phyloP scores from a whole-genome alignment of 1,284 basidiomycete genomes.

The Ustanciosporium gigantosporum region DNA sequence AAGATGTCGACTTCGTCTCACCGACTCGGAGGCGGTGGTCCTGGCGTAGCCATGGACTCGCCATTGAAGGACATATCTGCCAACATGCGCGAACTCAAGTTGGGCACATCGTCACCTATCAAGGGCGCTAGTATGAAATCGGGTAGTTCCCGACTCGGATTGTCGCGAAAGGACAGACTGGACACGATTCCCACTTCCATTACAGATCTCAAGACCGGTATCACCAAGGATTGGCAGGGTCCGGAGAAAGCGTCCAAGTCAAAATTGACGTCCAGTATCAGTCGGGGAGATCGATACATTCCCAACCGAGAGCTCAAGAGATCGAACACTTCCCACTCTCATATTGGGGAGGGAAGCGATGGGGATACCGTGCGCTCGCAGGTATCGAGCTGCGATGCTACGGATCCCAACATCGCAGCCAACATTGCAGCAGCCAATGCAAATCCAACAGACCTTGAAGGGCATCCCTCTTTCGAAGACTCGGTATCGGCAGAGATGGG shows the following conservation, averaged over 20 bases:
- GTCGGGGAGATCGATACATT: constrained; percentile 57
- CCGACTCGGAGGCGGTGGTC: background rate
- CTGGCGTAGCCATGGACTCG: constrained; percentile 25
- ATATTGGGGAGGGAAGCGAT: constrained; percentile 38
- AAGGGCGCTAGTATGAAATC: constrained; percentile 21
- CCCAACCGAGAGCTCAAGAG: constrained; percentile 52
- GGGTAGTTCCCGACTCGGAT: constrained; percentile 2
- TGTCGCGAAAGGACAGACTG: constrained; percentile 38
- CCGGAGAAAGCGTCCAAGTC: constrained; percentile 37
- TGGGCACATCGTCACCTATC: constrained; percentile 17
- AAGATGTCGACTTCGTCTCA: background rate
- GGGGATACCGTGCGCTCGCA: constrained; percentile 45
- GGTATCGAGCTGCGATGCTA: constrained; percentile 17
- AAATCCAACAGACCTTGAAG: constrained; percentile 45
- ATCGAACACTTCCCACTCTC: constrained; percentile 21
- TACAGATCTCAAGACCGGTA: constrained; percentile 34
- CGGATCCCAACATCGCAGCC: constrained; percentile 37
- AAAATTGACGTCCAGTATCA: constrained; percentile 34
- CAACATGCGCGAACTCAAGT: constrained; percentile 41
- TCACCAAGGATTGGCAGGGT: constrained; percentile 51
- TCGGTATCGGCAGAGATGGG: constrained; percentile 59
- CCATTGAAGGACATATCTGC: constrained; percentile 44
- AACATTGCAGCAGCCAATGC: constrained; percentile 44
- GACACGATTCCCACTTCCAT: constrained; percentile 23
- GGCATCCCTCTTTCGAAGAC: constrained; percentile 45